Evolutionary conservation across 148 eudicot genomes (phyloP), one percentile per base, ranked within the genome.

Genomic region (Dysphania ambrosioides): DNA sequence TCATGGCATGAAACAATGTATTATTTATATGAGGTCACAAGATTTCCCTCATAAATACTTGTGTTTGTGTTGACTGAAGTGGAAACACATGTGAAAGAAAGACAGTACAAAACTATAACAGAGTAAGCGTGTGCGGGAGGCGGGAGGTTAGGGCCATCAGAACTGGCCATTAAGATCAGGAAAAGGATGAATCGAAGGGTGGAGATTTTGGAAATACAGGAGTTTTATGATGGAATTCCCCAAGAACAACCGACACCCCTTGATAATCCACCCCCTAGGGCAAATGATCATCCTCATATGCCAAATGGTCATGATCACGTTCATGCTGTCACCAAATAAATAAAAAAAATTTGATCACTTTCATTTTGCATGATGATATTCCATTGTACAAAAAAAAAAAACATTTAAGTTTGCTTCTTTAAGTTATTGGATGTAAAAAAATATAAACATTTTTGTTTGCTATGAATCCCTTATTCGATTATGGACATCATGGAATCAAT

Each of bases 121-220:
- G 83, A 68, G 95, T 93, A 55, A 85, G 82, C 62, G 90, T 84
- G 12, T 88, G 88, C 32, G 95, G 98, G n/a, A n/a, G n/a, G n/a
- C n/a, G n/a, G n/a, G 42, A 83, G 87, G 77, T 91, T 91, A 35
- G 76, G 80, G 78, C 93, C 98, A 8, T 80, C 95, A 0, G 95
- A 93, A 76, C 87, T 91, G 27, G 97, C 98, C 49, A 87, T 93
- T 58, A 93, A 87, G 84, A 77, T 91, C 30, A 85, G 89, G 74
- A 93, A 71, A 70, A 86, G 81, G 75, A 88, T 91, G 93, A 91
- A 91, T 3, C 85, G 98, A 3, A 77, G 98, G 74, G 93, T 93
- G 0, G 94, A 89, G 76, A 93, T 93, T 30, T 74, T 91, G 57
- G 91, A 93, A 31, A 81, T 91, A 59, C 87, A 91, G 76, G 97